Conservation (phyloP, 192 early-diverging fungal genomes). For the Chytriomyces sp. region DNA sequence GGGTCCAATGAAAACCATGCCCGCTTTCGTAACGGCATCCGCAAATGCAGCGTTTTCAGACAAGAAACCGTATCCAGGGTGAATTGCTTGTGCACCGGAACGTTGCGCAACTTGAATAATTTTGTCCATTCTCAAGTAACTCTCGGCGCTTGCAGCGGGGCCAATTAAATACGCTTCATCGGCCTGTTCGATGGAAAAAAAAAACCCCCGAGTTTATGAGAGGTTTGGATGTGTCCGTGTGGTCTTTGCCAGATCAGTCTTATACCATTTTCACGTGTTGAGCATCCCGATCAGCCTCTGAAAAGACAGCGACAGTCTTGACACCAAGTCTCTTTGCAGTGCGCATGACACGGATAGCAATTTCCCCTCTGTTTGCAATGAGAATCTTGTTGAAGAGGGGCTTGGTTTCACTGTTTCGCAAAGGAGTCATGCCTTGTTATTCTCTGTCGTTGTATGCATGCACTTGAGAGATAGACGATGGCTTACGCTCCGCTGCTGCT, state of each 20-base stretch:
- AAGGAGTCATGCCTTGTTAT: too few relatives aligned
- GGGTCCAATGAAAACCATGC: conserved; percentile 90
- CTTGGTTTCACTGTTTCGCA: neutral
- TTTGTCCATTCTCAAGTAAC: conserved; percentile 79
- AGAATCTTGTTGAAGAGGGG: conserved; percentile 95
- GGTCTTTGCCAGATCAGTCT: too few relatives aligned
- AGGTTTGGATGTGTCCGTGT: neutral
- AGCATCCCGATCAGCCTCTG: conserved; percentile 84
- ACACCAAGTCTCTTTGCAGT: conserved; percentile 89
- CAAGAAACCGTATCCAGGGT: conserved; percentile 97
- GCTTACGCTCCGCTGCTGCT: neutral
- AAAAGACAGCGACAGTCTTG: conserved; percentile 93
- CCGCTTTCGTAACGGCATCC: conserved; percentile 64
- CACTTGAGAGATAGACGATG: neutral
- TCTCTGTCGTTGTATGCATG: neutral
- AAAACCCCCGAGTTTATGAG: conserved; percentile 7
- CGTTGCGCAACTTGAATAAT: conserved; percentile 80
- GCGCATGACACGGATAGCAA: conserved; percentile 55
- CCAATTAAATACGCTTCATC: conserved; percentile 95
- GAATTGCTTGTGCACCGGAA: conserved; percentile 88
- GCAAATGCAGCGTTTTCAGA: conserved; percentile 94
- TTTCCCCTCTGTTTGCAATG: conserved; percentile 84
- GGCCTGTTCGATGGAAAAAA: too few relatives aligned
- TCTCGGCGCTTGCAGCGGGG: conserved; percentile 76
- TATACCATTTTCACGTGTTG: conserved; percentile 81